A percentile compares a stretch with the other conserved stretches of the same genome.
phyloP scores from a whole-genome alignment of 2,329 filamentous ascomycete genomes.

The Balansia obtecta region DNA sequence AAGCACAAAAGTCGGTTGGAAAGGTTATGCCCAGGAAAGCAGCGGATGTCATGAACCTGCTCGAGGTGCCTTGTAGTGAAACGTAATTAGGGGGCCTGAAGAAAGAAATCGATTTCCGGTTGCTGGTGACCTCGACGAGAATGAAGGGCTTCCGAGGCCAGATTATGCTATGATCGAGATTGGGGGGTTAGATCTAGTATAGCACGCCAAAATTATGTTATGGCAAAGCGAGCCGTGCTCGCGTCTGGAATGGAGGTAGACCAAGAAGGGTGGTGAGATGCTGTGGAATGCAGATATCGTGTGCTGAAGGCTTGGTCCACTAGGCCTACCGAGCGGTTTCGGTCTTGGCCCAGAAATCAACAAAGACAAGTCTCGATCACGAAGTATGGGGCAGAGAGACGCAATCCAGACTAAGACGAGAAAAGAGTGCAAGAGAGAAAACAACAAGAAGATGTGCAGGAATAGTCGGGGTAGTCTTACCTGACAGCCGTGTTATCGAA shows the following conservation, averaged over 20 bases:
- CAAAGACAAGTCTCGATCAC: not conserved
- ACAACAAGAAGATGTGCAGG: not conserved
- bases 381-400: not conserved
- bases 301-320: not conserved
- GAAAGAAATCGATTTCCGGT: not conserved
- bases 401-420: not conserved
- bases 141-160: not conserved
- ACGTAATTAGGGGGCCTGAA: not conserved
- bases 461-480: slow-evolving; percentile 1
- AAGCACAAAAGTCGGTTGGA: not conserved
- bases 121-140: not conserved
- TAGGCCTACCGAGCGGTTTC: not conserved
- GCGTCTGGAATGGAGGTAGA: slow-evolving; percentile 14
- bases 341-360: not conserved
- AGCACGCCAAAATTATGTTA: slow-evolving; percentile 9
- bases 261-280: slow-evolving; percentile 5
- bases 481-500: not conserved
- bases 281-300: slow-evolving; percentile 7
- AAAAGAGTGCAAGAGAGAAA: not conserved
- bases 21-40: not conserved
- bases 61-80: not conserved
- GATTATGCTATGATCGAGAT: slow-evolving; percentile 3
- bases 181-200: slow-evolving; percentile 6
- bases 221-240: slow-evolving; percentile 8
- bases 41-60: not conserved